Conservation (phyloP, 768 basidiomycete genomes). For the Naganishia kalamii region DNA sequence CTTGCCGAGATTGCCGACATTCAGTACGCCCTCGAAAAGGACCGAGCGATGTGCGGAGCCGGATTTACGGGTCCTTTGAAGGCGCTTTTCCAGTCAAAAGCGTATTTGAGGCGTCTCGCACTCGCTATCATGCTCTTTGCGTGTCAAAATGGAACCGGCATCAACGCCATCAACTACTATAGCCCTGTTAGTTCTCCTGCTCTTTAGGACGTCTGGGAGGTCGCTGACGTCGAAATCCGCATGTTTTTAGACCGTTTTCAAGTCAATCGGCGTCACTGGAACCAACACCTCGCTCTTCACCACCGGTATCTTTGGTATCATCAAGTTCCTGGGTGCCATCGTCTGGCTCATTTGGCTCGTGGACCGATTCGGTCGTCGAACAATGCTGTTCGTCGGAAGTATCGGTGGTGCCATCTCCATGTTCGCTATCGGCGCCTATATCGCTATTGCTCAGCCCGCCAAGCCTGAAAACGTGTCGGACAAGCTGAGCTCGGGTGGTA, state of each 20-base stretch:
- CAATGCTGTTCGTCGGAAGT: slow-evolving; percentile 22
- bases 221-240: no score
- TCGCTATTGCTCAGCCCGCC: slow-evolving; percentile 19
- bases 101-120: slow-evolving; percentile 42
- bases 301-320: slow-evolving; percentile 53
- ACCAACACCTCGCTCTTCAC: slow-evolving; percentile 47
- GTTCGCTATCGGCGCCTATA: slow-evolving; percentile 23
- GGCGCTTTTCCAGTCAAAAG: slow-evolving; percentile 14
- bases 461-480: not conserved
- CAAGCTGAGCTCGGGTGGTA: slow-evolving; percentile 23
- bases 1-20: slow-evolving; percentile 32
- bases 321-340: slow-evolving; percentile 46
- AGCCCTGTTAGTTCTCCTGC: slow-evolving; percentile 24
- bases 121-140: slow-evolving; percentile 49
- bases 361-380: slow-evolving; percentile 27
- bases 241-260: slow-evolving; percentile 51
- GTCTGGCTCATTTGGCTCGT: slow-evolving; percentile 46
- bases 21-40: slow-evolving; percentile 26
- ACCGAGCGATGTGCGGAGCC: slow-evolving; percentile 21
- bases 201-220: not conserved
- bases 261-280: slow-evolving; percentile 50
- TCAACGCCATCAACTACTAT: slow-evolving; percentile 48
- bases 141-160: slow-evolving; percentile 51
- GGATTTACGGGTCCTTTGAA: slow-evolving; percentile 22
- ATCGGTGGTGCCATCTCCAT: slow-evolving; percentile 18